Evolutionary conservation across 1,139 yeast genomes (phyloP).

Genomic region (Candida sanyaensis): DNA sequence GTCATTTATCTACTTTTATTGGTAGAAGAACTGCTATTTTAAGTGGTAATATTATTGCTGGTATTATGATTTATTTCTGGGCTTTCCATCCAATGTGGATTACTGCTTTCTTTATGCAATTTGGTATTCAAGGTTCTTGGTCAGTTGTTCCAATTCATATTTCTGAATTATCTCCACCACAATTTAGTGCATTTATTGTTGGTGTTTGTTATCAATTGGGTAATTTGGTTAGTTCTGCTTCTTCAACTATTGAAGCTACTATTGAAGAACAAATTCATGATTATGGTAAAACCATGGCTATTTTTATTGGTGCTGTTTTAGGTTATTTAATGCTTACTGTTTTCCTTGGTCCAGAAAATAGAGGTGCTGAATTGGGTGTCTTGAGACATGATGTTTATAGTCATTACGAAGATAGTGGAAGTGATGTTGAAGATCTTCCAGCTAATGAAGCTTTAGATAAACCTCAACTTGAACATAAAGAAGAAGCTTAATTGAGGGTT

Average conservation of each 20-base stretch:
- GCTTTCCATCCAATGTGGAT: constrained; percentile 60
- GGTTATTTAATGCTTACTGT: constrained; percentile 59
- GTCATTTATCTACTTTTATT: constrained; percentile 36
- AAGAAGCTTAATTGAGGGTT: not conserved
- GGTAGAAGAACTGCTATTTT: constrained; percentile 42
- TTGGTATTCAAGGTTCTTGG: constrained; percentile 87
- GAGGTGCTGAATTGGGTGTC: constrained; percentile 36
- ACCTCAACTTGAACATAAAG: constrained; percentile 11
- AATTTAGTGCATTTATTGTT: constrained; percentile 68
- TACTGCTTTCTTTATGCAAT: constrained; percentile 79
- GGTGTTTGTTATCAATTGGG: constrained; percentile 85
- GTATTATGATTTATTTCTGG: constrained; percentile 71
- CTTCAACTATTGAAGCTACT: constrained; percentile 79
- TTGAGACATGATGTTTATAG: constrained; percentile 23
- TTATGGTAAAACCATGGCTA: constrained; percentile 67
- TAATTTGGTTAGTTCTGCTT: constrained; percentile 80
- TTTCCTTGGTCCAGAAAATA: constrained; percentile 75
- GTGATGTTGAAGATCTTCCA: constrained; percentile 5
- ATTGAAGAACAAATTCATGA: constrained; percentile 33
- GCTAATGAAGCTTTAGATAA: constrained; percentile 8
- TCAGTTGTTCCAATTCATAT: constrained; percentile 81
- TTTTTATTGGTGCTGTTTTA: constrained; percentile 78
- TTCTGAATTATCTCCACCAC: constrained; percentile 76
- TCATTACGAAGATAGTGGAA: constrained; percentile 11
- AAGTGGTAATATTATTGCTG: constrained; percentile 66